phyloP scores from a whole-genome alignment of 228 moss, liverwort and hornwort genomes.

The Sphagnum magellanicum region DNA sequence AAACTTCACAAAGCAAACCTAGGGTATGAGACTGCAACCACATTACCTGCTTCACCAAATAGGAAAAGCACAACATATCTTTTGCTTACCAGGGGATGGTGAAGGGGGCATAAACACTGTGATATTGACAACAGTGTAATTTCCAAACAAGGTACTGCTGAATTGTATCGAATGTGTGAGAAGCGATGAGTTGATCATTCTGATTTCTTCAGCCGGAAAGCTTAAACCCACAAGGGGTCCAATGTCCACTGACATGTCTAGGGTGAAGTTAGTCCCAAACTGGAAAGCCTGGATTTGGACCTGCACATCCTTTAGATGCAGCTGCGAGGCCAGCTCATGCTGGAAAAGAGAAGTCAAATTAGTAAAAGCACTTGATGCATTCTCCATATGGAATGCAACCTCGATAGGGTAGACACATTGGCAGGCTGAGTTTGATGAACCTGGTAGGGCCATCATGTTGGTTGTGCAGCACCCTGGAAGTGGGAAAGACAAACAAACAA shows the following conservation, averaged over 20 bases:
- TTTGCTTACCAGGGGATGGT: slow-evolving; percentile 52
- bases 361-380: slow-evolving; percentile 66
- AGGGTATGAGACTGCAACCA: too few relatives aligned
- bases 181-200: slow-evolving; percentile 36
- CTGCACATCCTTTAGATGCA: slow-evolving; percentile 54
- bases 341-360: slow-evolving; percentile 83
- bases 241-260: slow-evolving; percentile 76
- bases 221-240: slow-evolving; percentile 55
- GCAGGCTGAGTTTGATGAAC: slow-evolving; percentile 52
- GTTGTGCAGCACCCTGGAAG: slow-evolving; percentile 58
- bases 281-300: slow-evolving; percentile 78
- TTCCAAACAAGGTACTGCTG: slow-evolving; percentile 59
- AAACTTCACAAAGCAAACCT: too few relatives aligned
- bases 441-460: slow-evolving; percentile 65
- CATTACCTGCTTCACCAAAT: background rate
- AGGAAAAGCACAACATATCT: background rate
- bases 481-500: background rate
- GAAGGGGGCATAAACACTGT: slow-evolving; percentile 46
- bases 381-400: slow-evolving; percentile 65
- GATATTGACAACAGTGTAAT: slow-evolving; percentile 72
- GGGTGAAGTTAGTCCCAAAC: slow-evolving; percentile 67
- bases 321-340: slow-evolving; percentile 65
- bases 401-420: slow-evolving; percentile 84
- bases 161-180: slow-evolving; percentile 51
- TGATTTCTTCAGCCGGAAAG: slow-evolving; percentile 39